Base-by-base conservation (phyloP, 805 yeast genomes). In the Suhomyces tanzawaensis region DNA sequence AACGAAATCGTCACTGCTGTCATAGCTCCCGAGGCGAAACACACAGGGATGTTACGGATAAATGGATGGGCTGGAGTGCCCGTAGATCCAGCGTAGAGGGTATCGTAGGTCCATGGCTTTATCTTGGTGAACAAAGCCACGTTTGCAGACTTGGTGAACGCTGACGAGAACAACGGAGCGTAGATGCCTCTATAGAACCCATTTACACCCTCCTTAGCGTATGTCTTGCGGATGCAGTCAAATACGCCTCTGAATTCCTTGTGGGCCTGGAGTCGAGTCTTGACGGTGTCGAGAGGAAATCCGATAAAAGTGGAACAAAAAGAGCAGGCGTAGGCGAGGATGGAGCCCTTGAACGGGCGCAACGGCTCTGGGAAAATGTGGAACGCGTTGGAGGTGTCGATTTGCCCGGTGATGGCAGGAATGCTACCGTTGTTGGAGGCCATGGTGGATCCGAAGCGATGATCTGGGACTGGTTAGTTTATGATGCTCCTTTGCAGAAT, bases 181-280 rank as follows among this genome's bases (percentile, higher is more conserved):
- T 76, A 60, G 7, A 87, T 69, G 3, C 95, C 96, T 42, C 95
- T 64, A 55, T 81, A 88, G 42, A 87, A 75, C 9, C 91, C 93
- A 5, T 58, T 45, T 4, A 80, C 26, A 0, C 95, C 95, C 52
- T 85, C 95, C 7, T 65, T 57, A 6, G 55, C 49, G 19, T 77
- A 63, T 0, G 95, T 81, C 31, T 71, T 62, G 24, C 53, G 51
- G 14, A 82, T 63, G 53, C 95, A 85, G 39, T 77, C 78, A 36
- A 69, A 56, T 19, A 81, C 72, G 35, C 76, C 71, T 12, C 64
- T 63, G 61, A 77, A 86, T 34, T 57, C 55, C 37, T 74, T 69
- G 52, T 85, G 82, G 0, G 95, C 83, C 57, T 87, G 96, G 80
- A 85, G 81, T 42, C 95, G 68, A 0, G 95, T 88, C 58, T 87